phyloP scores from a whole-genome alignment of 148 eudicot species.

The Amaranthus hypochondriacus region DNA sequence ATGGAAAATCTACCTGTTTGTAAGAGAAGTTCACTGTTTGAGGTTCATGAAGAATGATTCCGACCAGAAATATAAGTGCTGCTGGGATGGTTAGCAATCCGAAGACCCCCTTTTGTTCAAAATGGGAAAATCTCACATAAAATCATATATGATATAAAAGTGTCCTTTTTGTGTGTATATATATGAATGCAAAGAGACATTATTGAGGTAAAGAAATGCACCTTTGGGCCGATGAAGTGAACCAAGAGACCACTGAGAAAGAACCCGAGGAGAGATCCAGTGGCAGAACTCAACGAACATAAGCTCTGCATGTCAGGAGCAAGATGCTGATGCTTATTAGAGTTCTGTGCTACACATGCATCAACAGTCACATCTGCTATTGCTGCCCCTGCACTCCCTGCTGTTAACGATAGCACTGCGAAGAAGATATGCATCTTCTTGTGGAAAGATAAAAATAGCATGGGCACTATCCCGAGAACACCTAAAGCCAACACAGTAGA shows the following conservation, averaged over 20 bases:
- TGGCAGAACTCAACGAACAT: constrained; percentile 70
- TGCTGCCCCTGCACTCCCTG: constrained; percentile 73
- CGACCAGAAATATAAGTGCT: constrained; percentile 59
- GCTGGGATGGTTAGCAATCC: constrained; percentile 74
- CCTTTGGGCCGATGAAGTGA: constrained; percentile 83
- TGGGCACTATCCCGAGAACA: constrained; percentile 52
- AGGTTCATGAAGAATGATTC: constrained; percentile 67
- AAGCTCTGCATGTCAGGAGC: constrained; percentile 97
- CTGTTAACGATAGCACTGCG: constrained; percentile 60
- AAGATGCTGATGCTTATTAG: constrained; percentile 56
- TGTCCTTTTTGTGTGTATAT: background rate
- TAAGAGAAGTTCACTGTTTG: constrained; percentile 39
- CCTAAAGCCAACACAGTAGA: constrained; percentile 41
- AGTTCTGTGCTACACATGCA: constrained; percentile 93
- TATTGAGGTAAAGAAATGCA: constrained; percentile 24
- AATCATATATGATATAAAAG: background rate
- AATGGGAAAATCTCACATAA: constrained; percentile 8
- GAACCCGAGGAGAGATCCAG: constrained; percentile 77
- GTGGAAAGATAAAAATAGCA: constrained; percentile 69
- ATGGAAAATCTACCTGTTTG: constrained; percentile 48
- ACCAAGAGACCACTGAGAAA: constrained; percentile 82
- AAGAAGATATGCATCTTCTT: constrained; percentile 52
- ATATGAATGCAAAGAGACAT: background rate
- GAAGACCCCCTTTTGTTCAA: constrained; percentile 60
- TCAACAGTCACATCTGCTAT: constrained; percentile 97